Evolutionary conservation across 345 rosid genomes (phyloP).

Genomic region (Punica granatum): DNA sequence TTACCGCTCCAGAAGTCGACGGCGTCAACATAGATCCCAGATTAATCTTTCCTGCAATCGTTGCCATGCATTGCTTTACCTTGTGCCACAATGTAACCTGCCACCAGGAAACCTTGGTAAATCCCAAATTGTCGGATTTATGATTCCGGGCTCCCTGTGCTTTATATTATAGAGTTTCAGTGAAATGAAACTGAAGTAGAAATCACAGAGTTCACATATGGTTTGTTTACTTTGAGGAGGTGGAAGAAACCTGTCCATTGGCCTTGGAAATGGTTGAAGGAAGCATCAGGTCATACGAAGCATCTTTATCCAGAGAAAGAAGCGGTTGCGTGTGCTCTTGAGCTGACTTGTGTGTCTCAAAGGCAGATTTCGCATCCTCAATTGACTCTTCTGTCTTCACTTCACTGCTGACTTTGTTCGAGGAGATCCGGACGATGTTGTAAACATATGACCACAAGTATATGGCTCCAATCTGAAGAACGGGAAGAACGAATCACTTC

Average conservation of each 20-base stretch:
- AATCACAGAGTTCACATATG: background rate
- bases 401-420: conserved; percentile 9
- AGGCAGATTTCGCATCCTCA: background rate
- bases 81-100: conserved; percentile 20
- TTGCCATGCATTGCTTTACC: conserved; percentile 8
- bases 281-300: background rate
- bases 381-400: conserved; percentile 1
- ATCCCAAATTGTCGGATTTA: background rate
- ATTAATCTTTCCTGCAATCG: conserved; percentile 15
- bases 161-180: background rate
- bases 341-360: conserved; percentile 10
- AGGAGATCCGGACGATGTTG: conserved; percentile 29
- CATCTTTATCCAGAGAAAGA: conserved; percentile 10
- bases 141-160: background rate
- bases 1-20: conserved; percentile 34
- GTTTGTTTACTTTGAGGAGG: background rate
- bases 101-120: background rate
- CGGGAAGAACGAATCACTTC: background rate
- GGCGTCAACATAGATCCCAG: conserved; percentile 29
- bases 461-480: conserved; percentile 34
- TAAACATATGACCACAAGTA: conserved; percentile 44
- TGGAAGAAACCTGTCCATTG: conserved; percentile 7
- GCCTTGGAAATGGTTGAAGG: conserved; percentile 5
- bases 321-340: conserved; percentile 16
- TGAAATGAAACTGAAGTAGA: no score